A percentile compares a stretch with the other conserved stretches of the same genome.
These are phyloP conservation scores for Eugenia klotzschiana DNA, from an alignment of 441 rosid genomes.

Conservation along the genomic window DNA sequence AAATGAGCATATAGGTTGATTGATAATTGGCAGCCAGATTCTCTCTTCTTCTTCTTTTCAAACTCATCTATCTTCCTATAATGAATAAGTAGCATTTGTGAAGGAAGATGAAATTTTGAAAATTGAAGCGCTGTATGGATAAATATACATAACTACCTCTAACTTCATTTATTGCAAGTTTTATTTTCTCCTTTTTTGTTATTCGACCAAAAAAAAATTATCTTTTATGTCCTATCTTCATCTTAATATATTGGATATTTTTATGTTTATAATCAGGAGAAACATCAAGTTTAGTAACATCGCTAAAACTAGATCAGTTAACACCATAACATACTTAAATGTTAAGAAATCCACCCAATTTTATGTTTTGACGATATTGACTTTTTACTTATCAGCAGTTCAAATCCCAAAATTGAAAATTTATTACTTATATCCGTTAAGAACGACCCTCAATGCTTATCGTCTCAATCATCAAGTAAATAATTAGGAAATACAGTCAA, in stretches of 20 bases:
- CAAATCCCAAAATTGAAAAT: neutral
- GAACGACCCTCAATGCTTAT: neutral
- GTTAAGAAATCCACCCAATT: neutral
- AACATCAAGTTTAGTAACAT: neutral
- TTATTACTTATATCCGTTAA: neutral
- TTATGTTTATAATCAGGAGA: neutral
- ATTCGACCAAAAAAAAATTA: neutral
- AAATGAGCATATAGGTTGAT: neutral
- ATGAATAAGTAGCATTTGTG: neutral
- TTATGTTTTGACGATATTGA: neutral
- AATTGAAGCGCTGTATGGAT: neutral
- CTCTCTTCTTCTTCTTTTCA: no score
- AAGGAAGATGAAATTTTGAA: neutral
- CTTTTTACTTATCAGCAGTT: neutral
- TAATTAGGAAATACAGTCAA: accelerated
- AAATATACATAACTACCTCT: neutral
- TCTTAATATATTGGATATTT: neutral
- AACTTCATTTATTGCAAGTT: neutral
- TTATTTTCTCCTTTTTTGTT: neutral
- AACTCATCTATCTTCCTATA: neutral
- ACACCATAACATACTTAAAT: neutral
- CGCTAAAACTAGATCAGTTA: neutral
- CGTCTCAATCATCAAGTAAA: neutral
- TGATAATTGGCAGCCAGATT: neutral
- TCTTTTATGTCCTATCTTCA: neutral